Evolutionary conservation across 2,329 filamentous ascomycete genomes (phyloP), one percentile per base, ranked within the genome.

Genomic region (Blumeria graminis): DNA sequence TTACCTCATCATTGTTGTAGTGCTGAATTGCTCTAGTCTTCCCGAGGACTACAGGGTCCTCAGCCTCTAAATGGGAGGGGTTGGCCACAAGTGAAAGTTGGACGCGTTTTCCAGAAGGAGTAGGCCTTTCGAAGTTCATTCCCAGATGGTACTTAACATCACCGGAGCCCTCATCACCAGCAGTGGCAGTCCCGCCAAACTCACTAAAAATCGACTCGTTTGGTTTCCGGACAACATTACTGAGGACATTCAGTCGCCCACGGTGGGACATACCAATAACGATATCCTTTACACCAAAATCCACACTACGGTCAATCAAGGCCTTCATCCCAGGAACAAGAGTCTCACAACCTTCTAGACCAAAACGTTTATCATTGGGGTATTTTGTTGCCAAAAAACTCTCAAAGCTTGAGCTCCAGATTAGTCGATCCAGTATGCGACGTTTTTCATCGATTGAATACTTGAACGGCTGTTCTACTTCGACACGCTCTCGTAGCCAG

Each of bases 171-270:
- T 98, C 90, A 63, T 96, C 92, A 63, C 86, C 84, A 56, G 86
- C 86, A 67, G 86, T 87, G 22, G 84, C 74, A 51, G 84, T 86
- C 64, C 92, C 92, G 60, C 86, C 85, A 66, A 98, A 98, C 71
- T 98, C 92, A 69, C 86, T 94, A 76, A 98, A 98, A 71, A 98
- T 98, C 62, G 92, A 96, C 74, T 96, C 92, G 71, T 98, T 98
- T 65, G 92, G 90, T 74, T 98, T 98, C 67, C 92, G 84, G 64
- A 98, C 92, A 67, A 98, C 92, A 72, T 98, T 98, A 74, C 85
- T 93, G 60, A 98, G 80, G 56, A 98, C 88, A 68, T 98, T 98
- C 61, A 98, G 81, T 75, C 92, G 87, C 67, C 92, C 92, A 79
- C 92, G 88, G 71, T 98, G 92, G 62, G 92, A 92, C 92, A 98